Evolutionary conservation across 306 rosid genomes (phyloP), one percentile per base, ranked within the genome.

Genomic region (Hippophae gyantsensis): DNA sequence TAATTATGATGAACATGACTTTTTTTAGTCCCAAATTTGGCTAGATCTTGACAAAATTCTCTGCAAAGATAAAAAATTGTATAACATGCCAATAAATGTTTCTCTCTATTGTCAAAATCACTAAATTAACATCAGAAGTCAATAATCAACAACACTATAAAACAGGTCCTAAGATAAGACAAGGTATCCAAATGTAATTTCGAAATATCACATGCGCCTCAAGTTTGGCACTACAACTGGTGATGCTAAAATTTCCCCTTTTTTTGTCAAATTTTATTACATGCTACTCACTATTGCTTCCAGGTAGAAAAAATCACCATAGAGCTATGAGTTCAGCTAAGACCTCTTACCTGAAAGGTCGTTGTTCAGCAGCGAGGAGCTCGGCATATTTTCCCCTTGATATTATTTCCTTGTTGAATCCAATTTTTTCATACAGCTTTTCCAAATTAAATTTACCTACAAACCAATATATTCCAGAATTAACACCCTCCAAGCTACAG

Each of bases 381-480:
- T 92, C 98, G 13, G 95, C 86, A 76, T 75, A 92, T 76, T 74
- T 87, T 78, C 98, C 98, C 80, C 84, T 79, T 27, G 96, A 92
- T 72, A 92, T 76, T 63, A 85, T 76, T 81, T 92, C 95, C 70
- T 87, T 92, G 79, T 85, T 87, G 78, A 87, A 87, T 55, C 98
- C 98, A 78, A 92, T 85, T 89, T 78, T 92, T 86, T 87, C 96
- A 75, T 87, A 92, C 51, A 92, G 84, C 58, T 85, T 83, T 70
- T 82, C 95, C 69, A 92, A 76, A 77, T 83, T 92, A 64, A 92
- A 69, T 67, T 80, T 92, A 65, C 89, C 98, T 87, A 60, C 55
- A 67, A 73, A 48, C 55, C 65, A 60, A 78, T 25, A 69, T 43
- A 40, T 47, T 27, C 26, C 46, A 6, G 58, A 18, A 48, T 49